Base-by-base conservation (phyloP, 805 yeast genomes). In the Isabelozyma rhagii region DNA sequence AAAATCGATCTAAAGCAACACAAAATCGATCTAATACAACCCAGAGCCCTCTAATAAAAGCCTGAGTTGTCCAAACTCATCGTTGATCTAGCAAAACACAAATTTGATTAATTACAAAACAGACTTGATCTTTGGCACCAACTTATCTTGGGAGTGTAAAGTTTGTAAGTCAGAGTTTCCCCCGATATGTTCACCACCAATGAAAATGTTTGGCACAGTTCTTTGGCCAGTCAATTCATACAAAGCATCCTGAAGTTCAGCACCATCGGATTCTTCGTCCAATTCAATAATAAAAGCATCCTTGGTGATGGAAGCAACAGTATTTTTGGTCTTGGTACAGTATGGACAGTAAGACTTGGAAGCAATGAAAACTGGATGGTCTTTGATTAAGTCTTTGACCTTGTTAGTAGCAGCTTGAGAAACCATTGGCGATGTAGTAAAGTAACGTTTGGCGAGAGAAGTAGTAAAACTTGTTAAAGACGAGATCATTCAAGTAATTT, bases 161-260 rank as follows among this genome's bases (percentile, higher is more conserved):
- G 79, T 76, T 72, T 91, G 96, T 55, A 93, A 75, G 59, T 89
- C 97, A 39, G 92, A 85, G 80, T 91, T 89, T 54, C 99, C 99
- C 52, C 99, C 99, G 62, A 93, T 83, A 76, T 91, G 97, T 72
- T 92, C 80, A 53, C 97, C 97, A 44, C 78, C 84, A 67, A 93
- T 90, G 74, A 87, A 93, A 59, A 93, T 80, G 67, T 87, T 91
- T 54, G 99, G 99, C 54, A 93, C 98, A 39, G 97, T 90, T 58
- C 84, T 80, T 78, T 93, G 98, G 52, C 96, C 94, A 39, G 96
- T 88, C 52, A 90, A 69, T 64, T 86, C 82, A 47, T 66, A 68
- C 52, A 93, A 77, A 56, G 96, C 96, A 45, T 74, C 85, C 74
- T 92, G 97, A 58, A 91, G 81, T 31, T 85, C 92, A 44, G 74